Percentiles rank a stretch among this genome's conserved stretches.
These are phyloP conservation scores for Crithidia fasciculata DNA, from an alignment of 208 protist species.

Conservation along the genomic window DNA sequence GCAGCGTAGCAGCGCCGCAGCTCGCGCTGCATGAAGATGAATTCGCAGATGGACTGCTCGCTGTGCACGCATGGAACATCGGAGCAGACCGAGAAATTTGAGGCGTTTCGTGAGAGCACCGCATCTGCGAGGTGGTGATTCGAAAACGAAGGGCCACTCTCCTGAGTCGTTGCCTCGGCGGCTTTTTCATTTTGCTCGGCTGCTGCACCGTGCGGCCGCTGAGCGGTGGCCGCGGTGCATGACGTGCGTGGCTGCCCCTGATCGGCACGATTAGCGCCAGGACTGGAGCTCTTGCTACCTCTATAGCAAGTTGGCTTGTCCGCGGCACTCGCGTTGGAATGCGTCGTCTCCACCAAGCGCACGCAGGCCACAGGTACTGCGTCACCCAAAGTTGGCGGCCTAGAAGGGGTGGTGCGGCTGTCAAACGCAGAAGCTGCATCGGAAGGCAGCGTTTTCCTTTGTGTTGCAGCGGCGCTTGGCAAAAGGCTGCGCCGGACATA, in stretches of 20 bases:
- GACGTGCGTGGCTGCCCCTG: too few species aligned
- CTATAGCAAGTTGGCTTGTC: not conserved
- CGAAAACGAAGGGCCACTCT: not conserved
- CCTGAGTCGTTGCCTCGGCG: too few species aligned
- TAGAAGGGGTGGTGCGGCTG: not conserved
- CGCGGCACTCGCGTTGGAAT: not conserved
- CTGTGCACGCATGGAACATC: conserved; percentile 67
- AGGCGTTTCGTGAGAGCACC: not conserved
- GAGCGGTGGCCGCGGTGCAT: too few species aligned
- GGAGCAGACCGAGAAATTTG: conserved; percentile 14
- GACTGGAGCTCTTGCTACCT: not conserved
- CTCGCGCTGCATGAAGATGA: conserved; percentile 63
- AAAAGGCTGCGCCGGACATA: not conserved
- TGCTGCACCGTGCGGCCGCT: too few species aligned
- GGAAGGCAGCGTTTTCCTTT: too few species aligned
- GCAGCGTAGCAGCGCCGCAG: conserved; percentile 54
- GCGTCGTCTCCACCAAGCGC: not conserved
- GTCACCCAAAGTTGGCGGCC: not conserved
- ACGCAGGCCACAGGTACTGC: not conserved
- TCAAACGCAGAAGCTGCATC: too few species aligned
- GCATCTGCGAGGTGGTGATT: not conserved
- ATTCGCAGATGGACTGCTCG: conserved; percentile 73
- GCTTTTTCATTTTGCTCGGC: too few species aligned
- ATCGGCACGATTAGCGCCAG: not conserved
- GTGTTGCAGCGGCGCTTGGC: not conserved